Conservation (phyloP, 345 rosid genomes). For the Ceriops decandra region DNA sequence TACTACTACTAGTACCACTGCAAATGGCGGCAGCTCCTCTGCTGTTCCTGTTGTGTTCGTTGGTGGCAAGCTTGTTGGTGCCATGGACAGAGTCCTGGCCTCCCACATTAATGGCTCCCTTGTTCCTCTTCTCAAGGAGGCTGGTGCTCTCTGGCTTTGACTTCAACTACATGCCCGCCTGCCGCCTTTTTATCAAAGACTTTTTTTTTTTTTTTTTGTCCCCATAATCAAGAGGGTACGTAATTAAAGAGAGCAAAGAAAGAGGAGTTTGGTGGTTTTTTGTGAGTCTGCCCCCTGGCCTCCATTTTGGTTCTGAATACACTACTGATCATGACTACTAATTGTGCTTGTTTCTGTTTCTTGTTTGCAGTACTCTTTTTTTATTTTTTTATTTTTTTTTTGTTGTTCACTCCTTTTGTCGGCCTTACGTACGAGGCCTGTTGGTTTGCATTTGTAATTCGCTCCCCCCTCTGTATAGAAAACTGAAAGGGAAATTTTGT, state of each 20-base stretch:
- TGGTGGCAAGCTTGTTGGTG: conserved; percentile 86
- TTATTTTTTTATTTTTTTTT: not conserved
- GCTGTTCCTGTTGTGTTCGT: conserved; percentile 89
- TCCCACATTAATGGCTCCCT: conserved; percentile 90
- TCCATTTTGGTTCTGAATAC: conserved; percentile 15
- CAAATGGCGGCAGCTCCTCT: conserved; percentile 32
- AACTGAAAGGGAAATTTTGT: not conserved
- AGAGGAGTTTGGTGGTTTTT: conserved; percentile 24
- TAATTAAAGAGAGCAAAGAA: conserved; percentile 24
- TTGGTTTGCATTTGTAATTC: conserved; percentile 29
- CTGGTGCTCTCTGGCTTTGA: conserved; percentile 94
- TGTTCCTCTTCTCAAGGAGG: conserved; percentile 88
- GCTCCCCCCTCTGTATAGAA: conserved; percentile 48
- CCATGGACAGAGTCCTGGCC: conserved; percentile 92
- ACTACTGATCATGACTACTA: not conserved
- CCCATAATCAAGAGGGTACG: not conserved
- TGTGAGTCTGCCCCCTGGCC: no score
- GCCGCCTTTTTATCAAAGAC: not conserved
- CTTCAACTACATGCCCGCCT: not conserved
- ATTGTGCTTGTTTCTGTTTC: not conserved
- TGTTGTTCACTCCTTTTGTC: not conserved
- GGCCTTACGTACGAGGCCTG: not conserved
- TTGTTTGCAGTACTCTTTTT: not conserved
- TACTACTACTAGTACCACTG: no score
- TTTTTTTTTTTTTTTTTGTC: not conserved